These are phyloP conservation scores for Alternaria postmessia DNA, from an alignment of 2,329 filamentous ascomycete species.

Conservation along the genomic window DNA sequence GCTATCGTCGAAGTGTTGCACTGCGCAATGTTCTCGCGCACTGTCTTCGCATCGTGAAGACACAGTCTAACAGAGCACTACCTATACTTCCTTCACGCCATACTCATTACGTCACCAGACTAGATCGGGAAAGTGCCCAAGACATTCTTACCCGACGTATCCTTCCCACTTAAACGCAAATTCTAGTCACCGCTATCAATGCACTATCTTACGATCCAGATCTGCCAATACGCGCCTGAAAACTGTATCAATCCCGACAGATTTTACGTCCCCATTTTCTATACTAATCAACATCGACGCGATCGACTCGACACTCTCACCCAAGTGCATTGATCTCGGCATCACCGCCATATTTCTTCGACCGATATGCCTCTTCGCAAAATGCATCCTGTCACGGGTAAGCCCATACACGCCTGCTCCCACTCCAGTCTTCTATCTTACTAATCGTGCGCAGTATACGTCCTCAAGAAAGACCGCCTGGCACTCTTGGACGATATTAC, in stretches of 20 bases:
- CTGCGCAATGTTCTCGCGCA: background rate
- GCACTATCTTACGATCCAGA: fast-evolving
- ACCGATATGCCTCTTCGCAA: background rate
- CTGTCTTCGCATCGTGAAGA: background rate
- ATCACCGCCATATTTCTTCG: background rate
- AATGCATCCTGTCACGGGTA: background rate
- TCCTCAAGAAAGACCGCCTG: background rate
- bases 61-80: background rate
- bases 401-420: background rate
- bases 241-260: background rate
- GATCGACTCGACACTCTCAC: fast-evolving
- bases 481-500: background rate
- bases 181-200: too few relatives aligned
- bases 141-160: fast-evolving
- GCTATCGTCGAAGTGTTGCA: background rate
- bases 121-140: background rate
- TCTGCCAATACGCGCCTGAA: fast-evolving
- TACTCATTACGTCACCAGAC: fast-evolving
- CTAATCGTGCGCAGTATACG: background rate
- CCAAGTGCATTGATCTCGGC: background rate
- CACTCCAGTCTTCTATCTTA: background rate
- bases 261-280: background rate
- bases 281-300: background rate
- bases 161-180: too few relatives aligned
- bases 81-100: background rate